Percentiles rank a stretch among this genome's conserved stretches.
Evolutionary conservation across 2,329 filamentous ascomycete genomes (phyloP).

Genomic region (Stagonosporopsis chrysanthemi): DNA sequence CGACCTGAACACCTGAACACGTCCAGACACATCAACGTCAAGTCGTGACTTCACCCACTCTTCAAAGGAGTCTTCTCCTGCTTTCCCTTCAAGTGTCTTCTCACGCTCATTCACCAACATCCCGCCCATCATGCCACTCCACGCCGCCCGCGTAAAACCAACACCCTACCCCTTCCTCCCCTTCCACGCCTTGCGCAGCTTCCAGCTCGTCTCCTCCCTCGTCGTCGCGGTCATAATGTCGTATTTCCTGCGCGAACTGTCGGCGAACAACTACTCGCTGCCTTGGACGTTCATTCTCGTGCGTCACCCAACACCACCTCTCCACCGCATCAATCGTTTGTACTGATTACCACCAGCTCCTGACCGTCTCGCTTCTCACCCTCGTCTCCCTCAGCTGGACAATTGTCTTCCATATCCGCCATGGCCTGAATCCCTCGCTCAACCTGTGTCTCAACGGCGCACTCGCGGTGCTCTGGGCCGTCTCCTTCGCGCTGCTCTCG

Average conservation of each 20-base stretch:
- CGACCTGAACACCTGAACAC: not conserved
- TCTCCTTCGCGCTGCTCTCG: constrained; percentile 60
- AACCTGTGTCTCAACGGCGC: constrained; percentile 59
- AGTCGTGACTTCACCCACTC: not conserved
- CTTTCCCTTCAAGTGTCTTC: not conserved
- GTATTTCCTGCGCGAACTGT: constrained; percentile 64
- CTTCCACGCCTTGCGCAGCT: constrained; percentile 53
- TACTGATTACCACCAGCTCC: constrained; percentile 54
- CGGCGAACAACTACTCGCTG: constrained; percentile 58
- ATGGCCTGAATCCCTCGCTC: constrained; percentile 60
- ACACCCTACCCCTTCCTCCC: constrained; percentile 54
- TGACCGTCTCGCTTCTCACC: constrained; percentile 60
- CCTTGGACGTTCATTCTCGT: constrained; percentile 69
- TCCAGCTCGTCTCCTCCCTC: constrained; percentile 54
- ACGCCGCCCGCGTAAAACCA: constrained; percentile 42
- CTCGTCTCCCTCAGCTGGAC: constrained; percentile 58
- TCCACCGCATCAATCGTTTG: not conserved
- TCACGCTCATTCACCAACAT: not conserved
- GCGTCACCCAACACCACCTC: constrained; percentile 18
- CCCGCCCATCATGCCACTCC: not conserved
- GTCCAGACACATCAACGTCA: not conserved
- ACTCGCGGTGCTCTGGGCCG: constrained; percentile 60
- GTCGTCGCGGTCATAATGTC: constrained; percentile 63
- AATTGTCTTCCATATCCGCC: constrained; percentile 59
- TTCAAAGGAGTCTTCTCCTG: not conserved